Evolutionary conservation across 192 early-diverging fungal species (phyloP).

Genomic region (Coemansia sp.): DNA sequence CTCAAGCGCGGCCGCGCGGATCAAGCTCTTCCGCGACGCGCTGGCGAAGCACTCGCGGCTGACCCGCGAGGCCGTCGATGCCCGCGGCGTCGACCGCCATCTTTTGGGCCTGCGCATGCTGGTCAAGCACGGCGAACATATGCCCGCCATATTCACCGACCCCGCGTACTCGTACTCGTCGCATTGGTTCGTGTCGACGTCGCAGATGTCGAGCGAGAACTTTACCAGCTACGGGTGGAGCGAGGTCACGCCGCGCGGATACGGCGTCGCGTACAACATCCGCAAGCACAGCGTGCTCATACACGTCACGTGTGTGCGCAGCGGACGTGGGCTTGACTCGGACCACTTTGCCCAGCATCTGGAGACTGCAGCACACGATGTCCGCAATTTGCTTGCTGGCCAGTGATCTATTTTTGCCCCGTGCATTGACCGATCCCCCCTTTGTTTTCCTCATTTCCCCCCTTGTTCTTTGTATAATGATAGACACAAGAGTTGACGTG

Average conservation of each 20-base stretch:
- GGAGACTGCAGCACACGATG: slow-evolving; percentile 81
- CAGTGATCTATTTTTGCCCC: not conserved
- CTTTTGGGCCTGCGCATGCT: slow-evolving; percentile 82
- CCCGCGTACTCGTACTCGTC: slow-evolving; percentile 76
- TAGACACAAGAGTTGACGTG: too few species aligned
- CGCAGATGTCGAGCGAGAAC: slow-evolving; percentile 87
- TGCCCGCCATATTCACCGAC: slow-evolving; percentile 85
- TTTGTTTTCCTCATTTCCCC: slow-evolving; percentile 6
- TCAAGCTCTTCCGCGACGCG: slow-evolving; percentile 70
- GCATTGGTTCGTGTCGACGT: slow-evolving; percentile 95
- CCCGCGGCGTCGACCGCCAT: slow-evolving; percentile 89
- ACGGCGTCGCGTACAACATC: slow-evolving; percentile 94
- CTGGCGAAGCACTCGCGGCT: slow-evolving; percentile 74
- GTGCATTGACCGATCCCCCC: not conserved
- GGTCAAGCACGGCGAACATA: slow-evolving; percentile 68
- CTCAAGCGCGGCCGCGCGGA: slow-evolving; percentile 55
- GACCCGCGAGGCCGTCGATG: slow-evolving; percentile 78
- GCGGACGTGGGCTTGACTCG: slow-evolving; percentile 54
- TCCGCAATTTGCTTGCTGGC: slow-evolving; percentile 54
- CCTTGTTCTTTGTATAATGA: slow-evolving; percentile 1
- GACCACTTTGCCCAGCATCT: slow-evolving; percentile 71
- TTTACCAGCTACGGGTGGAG: slow-evolving; percentile 95
- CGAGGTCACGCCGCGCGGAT: slow-evolving; percentile 85
- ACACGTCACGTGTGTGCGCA: slow-evolving; percentile 76
- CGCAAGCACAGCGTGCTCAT: slow-evolving; percentile 81